Conservation (phyloP, 345 rosid genomes). For the Pugionium cornutum region DNA sequence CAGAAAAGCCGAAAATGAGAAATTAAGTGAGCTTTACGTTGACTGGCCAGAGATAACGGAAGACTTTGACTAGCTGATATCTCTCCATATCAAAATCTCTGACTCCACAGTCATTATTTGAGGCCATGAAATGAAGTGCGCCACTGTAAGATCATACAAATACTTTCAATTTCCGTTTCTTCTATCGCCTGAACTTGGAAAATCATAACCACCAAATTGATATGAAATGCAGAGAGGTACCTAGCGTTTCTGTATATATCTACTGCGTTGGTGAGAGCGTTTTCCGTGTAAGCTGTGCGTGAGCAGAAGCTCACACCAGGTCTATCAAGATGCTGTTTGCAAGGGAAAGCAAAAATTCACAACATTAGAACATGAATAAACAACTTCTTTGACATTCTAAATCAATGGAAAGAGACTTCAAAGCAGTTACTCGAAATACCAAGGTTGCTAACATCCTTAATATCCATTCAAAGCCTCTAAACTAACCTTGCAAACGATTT, state of each 20-base stretch:
- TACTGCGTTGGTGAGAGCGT: constrained; percentile 89
- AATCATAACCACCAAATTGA: background rate
- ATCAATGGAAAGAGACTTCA: background rate
- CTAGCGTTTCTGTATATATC: constrained; percentile 75
- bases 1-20: background rate
- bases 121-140: constrained; percentile 71
- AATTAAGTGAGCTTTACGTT: constrained; percentile 49
- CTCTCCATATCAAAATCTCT: constrained; percentile 83
- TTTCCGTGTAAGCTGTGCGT: constrained; percentile 82
- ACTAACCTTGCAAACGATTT: constrained; percentile 74
- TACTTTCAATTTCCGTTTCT: constrained; percentile 14
- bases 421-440: background rate
- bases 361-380: background rate
- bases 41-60: constrained; percentile 73
- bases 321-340: constrained; percentile 68
- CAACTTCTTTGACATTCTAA: background rate
- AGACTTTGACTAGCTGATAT: constrained; percentile 60
- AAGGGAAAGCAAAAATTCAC: constrained; percentile 11
- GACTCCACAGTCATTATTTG: constrained; percentile 80
- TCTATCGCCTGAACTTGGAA: constrained; percentile 1
- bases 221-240: constrained; percentile 40
- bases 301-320: constrained; percentile 44
- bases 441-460: background rate
- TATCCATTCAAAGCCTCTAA: constrained; percentile 3
- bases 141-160: constrained; percentile 47